Base-by-base conservation (phyloP, 768 basidiomycete species). In the Chlorophyllum brunneum region DNA sequence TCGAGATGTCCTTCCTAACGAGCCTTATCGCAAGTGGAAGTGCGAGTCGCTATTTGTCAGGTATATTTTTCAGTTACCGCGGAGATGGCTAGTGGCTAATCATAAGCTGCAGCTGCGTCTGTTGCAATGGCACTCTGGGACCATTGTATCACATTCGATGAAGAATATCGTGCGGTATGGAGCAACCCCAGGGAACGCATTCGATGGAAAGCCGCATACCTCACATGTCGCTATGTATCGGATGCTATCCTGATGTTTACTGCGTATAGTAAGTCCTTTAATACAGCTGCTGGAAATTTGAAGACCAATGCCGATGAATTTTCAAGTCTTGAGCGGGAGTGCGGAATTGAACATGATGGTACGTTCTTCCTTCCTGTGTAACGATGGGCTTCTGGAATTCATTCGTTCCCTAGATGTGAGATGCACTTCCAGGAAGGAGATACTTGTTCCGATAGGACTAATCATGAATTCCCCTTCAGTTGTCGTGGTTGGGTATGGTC, bases 121-220 rank as follows among this genome's bases (percentile, higher is more conserved):
- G 42, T 52, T 27, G 22, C 51, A 15, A 41, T 45, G 23, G 13
- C 24, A 11, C 24, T 52, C n/a, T 52, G 42, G 41, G 51, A 52
- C 16, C 51, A 52, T 20, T 31, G 26, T n/a, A 52, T 52, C 23
- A 52, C 51, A 3, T 44, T 52, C 9, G 34, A 52, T 26, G 51
- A 52, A 22, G 51, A 52, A 20, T 44, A 44, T 44, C 23, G 26
- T 2, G 42, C 15, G 29, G 42, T 52, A 5, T 52, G 51, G 51
- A 27, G 10, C 3, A 37, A 52, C 16, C 15, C 23, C 5, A 36
- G n/a, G 2, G 41, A 43, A 36, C 15, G 13, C 7, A 8, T 8
- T 6, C 22, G 18, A 16, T 52, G 41, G 42, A 52, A 20, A 13
- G 15, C 37, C 20, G 41, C 40, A 18, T 52, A 27, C 31, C 5